Percentiles rank a stretch among this genome's conserved stretches.
These are phyloP conservation scores for Pyrenula massariospora DNA, from an alignment of 495 filamentous ascomycete species.

Conservation along the genomic window DNA sequence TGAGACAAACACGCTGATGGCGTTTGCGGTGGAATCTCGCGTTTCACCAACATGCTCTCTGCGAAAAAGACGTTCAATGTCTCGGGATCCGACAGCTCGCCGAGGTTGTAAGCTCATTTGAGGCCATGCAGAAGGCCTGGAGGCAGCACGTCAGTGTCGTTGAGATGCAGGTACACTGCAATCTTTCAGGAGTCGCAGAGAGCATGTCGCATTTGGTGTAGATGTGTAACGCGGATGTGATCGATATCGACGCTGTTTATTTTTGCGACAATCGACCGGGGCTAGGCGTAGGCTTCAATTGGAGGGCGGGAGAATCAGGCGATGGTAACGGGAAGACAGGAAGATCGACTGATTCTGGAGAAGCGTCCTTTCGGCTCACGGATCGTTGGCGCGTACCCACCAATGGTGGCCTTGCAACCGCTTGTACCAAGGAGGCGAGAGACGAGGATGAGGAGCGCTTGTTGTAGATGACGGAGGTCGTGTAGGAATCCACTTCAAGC, in stretches of 20 bases:
- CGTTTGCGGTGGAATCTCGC: background rate
- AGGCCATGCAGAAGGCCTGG: background rate
- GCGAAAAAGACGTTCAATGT: background rate
- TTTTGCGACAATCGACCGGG: background rate
- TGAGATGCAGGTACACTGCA: background rate
- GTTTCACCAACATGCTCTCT: background rate
- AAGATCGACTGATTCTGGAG: background rate
- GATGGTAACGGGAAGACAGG: background rate
- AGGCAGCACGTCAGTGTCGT: background rate
- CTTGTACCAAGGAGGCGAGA: background rate
- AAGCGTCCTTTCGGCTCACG: background rate
- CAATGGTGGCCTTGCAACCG: background rate
- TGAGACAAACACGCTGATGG: background rate
- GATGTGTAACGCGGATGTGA: background rate
- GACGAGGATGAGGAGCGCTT: background rate
- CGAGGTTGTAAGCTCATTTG: background rate
- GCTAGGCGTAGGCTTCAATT: background rate
- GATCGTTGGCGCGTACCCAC: background rate
- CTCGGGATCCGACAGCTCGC: background rate
- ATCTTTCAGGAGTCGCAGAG: no score
- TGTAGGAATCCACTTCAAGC: background rate
- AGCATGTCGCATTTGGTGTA: no score
- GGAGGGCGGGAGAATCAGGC: background rate
- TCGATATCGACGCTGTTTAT: no score
- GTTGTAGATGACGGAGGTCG: background rate